Base-by-base conservation (phyloP, 352 stramenopile genomes). In the Pythium pyrilobum region DNA sequence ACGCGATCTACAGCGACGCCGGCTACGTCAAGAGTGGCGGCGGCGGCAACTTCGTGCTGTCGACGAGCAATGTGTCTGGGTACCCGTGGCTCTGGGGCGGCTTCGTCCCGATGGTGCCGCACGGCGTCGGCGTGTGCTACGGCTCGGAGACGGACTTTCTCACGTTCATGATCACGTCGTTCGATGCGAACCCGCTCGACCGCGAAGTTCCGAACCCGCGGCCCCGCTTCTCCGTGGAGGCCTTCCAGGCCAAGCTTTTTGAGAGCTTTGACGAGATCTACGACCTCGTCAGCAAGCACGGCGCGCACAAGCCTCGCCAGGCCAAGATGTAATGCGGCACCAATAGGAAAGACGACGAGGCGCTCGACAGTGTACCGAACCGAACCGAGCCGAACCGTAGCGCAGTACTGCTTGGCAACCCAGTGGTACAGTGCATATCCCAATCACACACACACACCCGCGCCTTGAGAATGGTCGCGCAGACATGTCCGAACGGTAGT, bases 21-120 rank as follows among this genome's bases (percentile, higher is more conserved):
- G 67, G 85, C 9, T 98, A 94, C 55, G 50, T 64, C 31, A 85
- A 86, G 36, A 85, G 77, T 21, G 96, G 96, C 36, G 90, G 74
- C 2, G 74, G 74, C 16, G 79, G 79, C 23, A 87, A 90, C 64
- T 98, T 96, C 74, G 83, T 96, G 57, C 74, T 98, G n/a, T 97
- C 85, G 23, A 98, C 94, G 11, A 97, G 87, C 69, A 93, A 98
- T 44, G 81, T 98, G 61, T 96, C 95, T 27, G 81, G 87, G 3
- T 97, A 98, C 47, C 81, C 95, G 36, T 98, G 94, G 95, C 87
- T 96, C 20, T 98, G 92, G 78, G 94, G 92, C 28, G 92, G 97
- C 44, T 97, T 98, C 32, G 86, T 97, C 21, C 89, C 92, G 25
- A 89, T 89, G 78, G 59, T 87, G n/a, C 60, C 61, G 2, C 80